Conservation (phyloP, 148 eudicot species). For the Chenopodium suecicum region DNA sequence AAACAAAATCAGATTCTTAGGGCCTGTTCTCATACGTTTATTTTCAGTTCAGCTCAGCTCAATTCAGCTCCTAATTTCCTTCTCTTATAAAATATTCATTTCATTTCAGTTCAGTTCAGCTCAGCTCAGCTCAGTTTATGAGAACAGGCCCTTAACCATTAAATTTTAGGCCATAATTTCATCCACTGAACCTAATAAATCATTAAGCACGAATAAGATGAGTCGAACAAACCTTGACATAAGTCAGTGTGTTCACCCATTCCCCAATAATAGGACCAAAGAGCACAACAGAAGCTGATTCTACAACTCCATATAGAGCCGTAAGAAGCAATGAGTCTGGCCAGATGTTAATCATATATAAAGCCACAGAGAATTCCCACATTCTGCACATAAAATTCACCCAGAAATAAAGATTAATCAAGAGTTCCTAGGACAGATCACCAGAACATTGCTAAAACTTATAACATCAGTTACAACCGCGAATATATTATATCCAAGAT, state of each 20-base stretch:
- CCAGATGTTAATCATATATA: slow-evolving; percentile 88
- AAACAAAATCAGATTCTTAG: background rate
- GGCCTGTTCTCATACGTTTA: too few relatives aligned
- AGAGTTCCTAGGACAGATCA: background rate
- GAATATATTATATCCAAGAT: background rate
- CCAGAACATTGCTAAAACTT: background rate
- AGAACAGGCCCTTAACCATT: too few relatives aligned
- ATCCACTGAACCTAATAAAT: background rate
- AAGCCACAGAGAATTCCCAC: slow-evolving; percentile 95
- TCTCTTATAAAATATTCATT: too few relatives aligned
- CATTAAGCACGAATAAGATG: background rate
- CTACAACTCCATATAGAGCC: slow-evolving; percentile 84
- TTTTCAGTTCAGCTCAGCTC: too few relatives aligned
- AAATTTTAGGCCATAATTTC: background rate
- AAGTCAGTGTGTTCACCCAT: slow-evolving; percentile 55
- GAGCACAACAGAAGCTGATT: slow-evolving; percentile 66
- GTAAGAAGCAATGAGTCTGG: slow-evolving; percentile 80
- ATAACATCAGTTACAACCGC: background rate
- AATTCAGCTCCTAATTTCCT: too few relatives aligned
- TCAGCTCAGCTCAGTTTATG: too few relatives aligned
- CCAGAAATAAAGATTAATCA: background rate
- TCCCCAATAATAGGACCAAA: slow-evolving; percentile 83
- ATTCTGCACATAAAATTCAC: slow-evolving; percentile 45
- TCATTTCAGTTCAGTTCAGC: too few relatives aligned
- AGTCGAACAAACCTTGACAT: slow-evolving; percentile 51